These are phyloP conservation scores for Leptographium lundbergii DNA, from an alignment of 2,329 filamentous ascomycete species.

Conservation along the genomic window DNA sequence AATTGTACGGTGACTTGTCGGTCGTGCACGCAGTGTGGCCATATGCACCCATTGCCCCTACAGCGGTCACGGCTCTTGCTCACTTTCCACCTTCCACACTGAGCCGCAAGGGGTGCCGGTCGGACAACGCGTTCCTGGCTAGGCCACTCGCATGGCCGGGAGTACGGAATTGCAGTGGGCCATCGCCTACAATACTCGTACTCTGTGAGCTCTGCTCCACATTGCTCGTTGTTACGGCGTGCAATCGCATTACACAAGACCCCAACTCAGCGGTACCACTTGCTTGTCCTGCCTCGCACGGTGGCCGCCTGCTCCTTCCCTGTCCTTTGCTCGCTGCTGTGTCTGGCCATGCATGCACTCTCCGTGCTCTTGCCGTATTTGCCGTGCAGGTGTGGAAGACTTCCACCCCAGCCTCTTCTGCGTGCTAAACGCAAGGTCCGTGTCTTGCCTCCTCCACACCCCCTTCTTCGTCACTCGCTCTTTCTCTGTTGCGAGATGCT, in stretches of 20 bases:
- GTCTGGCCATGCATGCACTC: neutral
- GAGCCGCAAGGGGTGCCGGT: neutral
- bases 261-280: too few species aligned
- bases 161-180: too few species aligned
- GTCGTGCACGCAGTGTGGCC: neutral
- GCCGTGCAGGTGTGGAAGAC: neutral
- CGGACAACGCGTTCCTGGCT: neutral
- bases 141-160: neutral
- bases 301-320: too few species aligned
- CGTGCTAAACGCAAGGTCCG: neutral
- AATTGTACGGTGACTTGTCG: neutral
- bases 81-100: too few species aligned
- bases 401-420: neutral
- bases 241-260: too few species aligned
- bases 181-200: too few species aligned
- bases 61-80: neutral
- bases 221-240: too few species aligned
- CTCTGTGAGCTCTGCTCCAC: too few species aligned
- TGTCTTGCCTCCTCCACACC: neutral
- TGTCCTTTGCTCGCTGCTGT: neutral
- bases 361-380: neutral
- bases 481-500: neutral
- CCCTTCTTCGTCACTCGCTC: neutral
- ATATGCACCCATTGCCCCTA: neutral
- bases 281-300: too few species aligned